A percentile compares a stretch with the other conserved stretches of the same genome.
Conservation (phyloP, 2,329 filamentous ascomycete species). For the Dothistroma septosporum region DNA sequence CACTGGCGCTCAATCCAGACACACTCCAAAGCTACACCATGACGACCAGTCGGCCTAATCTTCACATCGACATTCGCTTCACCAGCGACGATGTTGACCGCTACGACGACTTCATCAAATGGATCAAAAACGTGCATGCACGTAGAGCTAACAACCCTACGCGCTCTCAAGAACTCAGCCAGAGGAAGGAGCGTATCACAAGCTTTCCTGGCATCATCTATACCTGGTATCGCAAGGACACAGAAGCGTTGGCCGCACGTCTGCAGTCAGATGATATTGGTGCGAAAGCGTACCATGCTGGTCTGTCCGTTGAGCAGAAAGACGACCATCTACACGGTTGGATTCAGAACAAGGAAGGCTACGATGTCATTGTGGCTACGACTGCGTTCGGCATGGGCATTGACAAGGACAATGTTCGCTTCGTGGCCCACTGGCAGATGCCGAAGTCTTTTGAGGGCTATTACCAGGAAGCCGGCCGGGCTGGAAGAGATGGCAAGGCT, state of each 20-base stretch:
- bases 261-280: slow-evolving; percentile 66
- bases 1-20: slow-evolving; percentile 62
- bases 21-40: slow-evolving; percentile 73
- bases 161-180: slow-evolving; percentile 56
- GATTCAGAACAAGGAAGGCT: slow-evolving; percentile 69
- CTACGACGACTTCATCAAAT: slow-evolving; percentile 68
- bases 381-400: slow-evolving; percentile 98
- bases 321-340: slow-evolving; percentile 67
- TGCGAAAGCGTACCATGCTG: slow-evolving; percentile 68
- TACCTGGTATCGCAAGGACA: slow-evolving; percentile 69
- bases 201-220: slow-evolving; percentile 76
- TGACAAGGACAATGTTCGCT: slow-evolving; percentile 90
- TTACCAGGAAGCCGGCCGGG: slow-evolving; percentile 91
- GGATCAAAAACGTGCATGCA: slow-evolving; percentile 69
- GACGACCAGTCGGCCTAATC: slow-evolving; percentile 75
- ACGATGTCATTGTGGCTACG: slow-evolving; percentile 90
- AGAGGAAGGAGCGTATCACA: slow-evolving; percentile 50
- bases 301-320: slow-evolving; percentile 62
- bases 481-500: slow-evolving; percentile 83
- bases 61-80: slow-evolving; percentile 87
- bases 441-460: slow-evolving; percentile 94
- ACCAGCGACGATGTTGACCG: slow-evolving; percentile 72
- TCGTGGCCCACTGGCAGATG: slow-evolving; percentile 90
- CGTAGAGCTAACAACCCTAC: slow-evolving; percentile 58
- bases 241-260: slow-evolving; percentile 63